phyloP scores from a whole-genome alignment of 257 asterid species.

The Agastache rugosa region DNA sequence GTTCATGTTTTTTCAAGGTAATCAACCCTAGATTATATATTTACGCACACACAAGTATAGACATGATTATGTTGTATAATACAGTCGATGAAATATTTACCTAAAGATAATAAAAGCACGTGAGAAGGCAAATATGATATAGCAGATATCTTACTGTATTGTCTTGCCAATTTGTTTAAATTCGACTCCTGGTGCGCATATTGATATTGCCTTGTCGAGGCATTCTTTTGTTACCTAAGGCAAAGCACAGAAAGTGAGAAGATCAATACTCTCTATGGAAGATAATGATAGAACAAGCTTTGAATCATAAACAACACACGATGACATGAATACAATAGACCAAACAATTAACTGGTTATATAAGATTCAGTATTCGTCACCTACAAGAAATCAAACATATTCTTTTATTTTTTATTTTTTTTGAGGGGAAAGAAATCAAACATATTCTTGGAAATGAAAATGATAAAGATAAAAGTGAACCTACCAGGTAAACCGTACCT shows the following conservation, averaged over 20 bases:
- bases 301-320: constrained; percentile 29
- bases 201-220: constrained; percentile 81
- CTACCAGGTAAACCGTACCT: constrained; percentile 61
- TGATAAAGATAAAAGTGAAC: constrained; percentile 23
- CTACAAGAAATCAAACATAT: neutral
- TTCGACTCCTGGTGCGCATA: constrained; percentile 92
- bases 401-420: no score
- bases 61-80: constrained; percentile 4
- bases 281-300: constrained; percentile 10
- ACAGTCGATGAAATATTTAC: neutral
- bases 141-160: constrained; percentile 75
- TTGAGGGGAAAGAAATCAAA: neutral
- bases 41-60: neutral
- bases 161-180: constrained; percentile 79
- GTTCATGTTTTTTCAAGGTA: neutral
- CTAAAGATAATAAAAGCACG: constrained; percentile 10
- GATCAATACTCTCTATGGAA: constrained; percentile 9
- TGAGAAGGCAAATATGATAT: constrained; percentile 19
- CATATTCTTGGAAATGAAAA: constrained; percentile 6
- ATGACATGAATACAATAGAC: neutral
- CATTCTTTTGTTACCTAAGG: constrained; percentile 86
- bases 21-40: neutral
- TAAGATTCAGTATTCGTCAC: neutral
- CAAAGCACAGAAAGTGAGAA: constrained; percentile 30
- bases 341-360: constrained; percentile 25